phyloP scores from a whole-genome alignment of 306 rosid genomes.

The Fragaria iinumae region DNA sequence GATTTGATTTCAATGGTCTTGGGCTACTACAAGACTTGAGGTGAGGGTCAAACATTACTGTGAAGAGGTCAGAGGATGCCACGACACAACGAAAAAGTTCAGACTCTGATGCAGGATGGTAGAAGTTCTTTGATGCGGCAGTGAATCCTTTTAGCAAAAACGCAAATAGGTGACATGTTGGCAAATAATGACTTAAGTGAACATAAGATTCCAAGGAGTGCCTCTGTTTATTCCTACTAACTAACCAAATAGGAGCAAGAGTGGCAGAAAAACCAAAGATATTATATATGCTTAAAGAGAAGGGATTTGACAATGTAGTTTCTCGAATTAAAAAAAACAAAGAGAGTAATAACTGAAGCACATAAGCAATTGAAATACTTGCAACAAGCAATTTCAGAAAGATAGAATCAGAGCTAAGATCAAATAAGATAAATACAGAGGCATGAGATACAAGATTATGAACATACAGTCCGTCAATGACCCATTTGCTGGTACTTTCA shows the following conservation, averaged over 20 bases:
- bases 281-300: background rate
- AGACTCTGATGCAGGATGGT: background rate
- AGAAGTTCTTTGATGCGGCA: background rate
- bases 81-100: background rate
- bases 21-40: background rate
- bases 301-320: background rate
- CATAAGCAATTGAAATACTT: background rate
- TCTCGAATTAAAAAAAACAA: background rate
- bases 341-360: background rate
- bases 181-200: background rate
- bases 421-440: slow-evolving; percentile 1
- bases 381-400: background rate
- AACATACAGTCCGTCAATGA: slow-evolving; percentile 88
- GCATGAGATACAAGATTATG: slow-evolving; percentile 31
- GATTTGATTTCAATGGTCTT: background rate
- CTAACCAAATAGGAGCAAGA: background rate
- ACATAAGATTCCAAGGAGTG: background rate
- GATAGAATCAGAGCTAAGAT: slow-evolving; percentile 22
- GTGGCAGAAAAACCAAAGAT: background rate
- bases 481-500: slow-evolving; percentile 64
- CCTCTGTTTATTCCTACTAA: background rate
- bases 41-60: background rate
- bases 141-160: background rate
- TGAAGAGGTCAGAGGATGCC: background rate
- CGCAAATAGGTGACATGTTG: background rate